Evolutionary conservation across 176 grass and related monocot genomes (phyloP).

Genomic region (Aegilops speltoides): DNA sequence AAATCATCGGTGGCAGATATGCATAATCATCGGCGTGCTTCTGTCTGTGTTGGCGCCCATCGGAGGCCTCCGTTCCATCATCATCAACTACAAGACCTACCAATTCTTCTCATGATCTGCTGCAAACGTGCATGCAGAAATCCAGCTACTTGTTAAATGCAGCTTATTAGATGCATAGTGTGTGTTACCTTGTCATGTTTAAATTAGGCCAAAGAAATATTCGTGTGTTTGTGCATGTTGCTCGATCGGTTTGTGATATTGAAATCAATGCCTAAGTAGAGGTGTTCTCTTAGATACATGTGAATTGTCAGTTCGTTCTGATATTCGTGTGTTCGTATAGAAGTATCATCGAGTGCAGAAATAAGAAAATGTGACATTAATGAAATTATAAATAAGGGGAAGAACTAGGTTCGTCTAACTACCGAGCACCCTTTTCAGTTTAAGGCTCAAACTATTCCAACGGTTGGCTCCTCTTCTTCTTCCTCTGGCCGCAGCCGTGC

Average conservation of each 20-base stretch:
- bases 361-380: too few species aligned
- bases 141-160: not conserved
- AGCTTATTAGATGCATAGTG: slow-evolving; percentile 1
- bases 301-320: not conserved
- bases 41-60: slow-evolving; percentile 42
- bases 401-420: too few species aligned
- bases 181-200: not conserved
- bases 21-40: slow-evolving; percentile 44
- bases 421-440: too few species aligned
- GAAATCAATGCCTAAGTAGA: not conserved
- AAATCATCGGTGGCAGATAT: slow-evolving; percentile 20
- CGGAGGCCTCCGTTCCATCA: slow-evolving; percentile 48
- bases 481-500: too few species aligned
- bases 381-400: too few species aligned
- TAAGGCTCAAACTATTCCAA: too few species aligned
- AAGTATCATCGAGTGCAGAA: too few species aligned
- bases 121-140: not conserved
- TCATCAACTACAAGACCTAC: slow-evolving; percentile 36
- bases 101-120: slow-evolving; percentile 47
- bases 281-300: not conserved
- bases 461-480: too few species aligned
- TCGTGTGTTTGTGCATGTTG: not conserved
- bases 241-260: not conserved
- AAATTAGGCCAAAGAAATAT: not conserved
- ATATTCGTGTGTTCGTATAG: too few species aligned